Base-by-base conservation (phyloP, 2,329 filamentous ascomycete species). In the Penicillium fuscoglaucum region DNA sequence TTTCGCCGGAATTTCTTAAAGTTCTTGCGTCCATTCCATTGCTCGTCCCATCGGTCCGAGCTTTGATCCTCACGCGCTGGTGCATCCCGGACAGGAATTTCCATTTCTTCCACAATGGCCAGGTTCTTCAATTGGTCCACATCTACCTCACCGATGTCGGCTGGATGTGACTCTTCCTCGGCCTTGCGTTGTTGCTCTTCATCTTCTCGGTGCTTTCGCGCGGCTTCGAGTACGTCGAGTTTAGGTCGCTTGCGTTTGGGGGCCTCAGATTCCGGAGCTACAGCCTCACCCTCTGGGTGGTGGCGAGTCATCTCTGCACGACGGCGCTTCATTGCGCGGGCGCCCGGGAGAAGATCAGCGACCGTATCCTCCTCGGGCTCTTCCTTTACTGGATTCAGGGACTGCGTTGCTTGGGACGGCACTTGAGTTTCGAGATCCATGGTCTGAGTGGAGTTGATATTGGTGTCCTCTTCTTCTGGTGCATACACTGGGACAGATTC, bases 11-110 rank as follows among this genome's bases (percentile, higher is more conserved):
- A 99, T 67, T 86, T 90, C 74, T 99, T 99, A 79, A 96, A 99
- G 70, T 99, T 98, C 75, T 91, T 93, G 44, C 93, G 84, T 0
- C 93, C 95, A 71, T 97, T 96, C 95, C 95, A 99, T 40, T 82
- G 83, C 0, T 91, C 87, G 64, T 97, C 85, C 93, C 93, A 97
- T 41, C 90, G 83, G 6, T 87, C 84, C 19, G 82, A 76, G 35
- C 73, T 74, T n/a, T 77, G 71, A 52, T 76, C 64, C n/a, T 76
- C 68, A 64, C 60, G 65, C 61, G 52, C 67, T 67, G 67, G 64
- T 65, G 61, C 61, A 53, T 61, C 43, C 68, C 68, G 69, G 64
- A 61, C 69, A 56, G 26, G 82, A 0, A 97, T 72, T 9, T 89
- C 82, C 76, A 96, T 90, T 62, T 89, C 84, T 69, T 95, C 90